These are phyloP conservation scores for Leccinellum rugosiceps DNA, from an alignment of 768 basidiomycete species.

Conservation along the genomic window DNA sequence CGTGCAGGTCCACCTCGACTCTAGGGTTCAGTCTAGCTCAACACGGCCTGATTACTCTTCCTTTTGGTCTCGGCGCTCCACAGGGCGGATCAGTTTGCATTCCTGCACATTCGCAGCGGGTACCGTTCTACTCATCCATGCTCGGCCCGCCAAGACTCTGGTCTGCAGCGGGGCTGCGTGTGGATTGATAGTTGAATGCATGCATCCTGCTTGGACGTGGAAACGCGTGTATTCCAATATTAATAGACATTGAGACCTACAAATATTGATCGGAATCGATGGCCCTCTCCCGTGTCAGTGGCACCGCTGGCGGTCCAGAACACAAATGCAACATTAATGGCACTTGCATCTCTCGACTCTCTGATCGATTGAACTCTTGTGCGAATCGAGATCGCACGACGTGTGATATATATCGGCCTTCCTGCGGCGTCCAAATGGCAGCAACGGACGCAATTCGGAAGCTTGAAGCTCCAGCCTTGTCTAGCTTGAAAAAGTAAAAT, in stretches of 20 bases:
- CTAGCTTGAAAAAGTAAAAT: conserved; percentile 17
- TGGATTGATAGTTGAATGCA: not conserved
- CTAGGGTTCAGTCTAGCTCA: conserved; percentile 1
- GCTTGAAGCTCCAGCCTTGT: not conserved
- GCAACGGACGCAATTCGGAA: not conserved
- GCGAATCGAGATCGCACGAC: not conserved
- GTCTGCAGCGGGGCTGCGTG: not conserved
- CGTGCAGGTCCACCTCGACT: conserved; percentile 7
- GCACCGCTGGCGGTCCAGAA: conserved; percentile 1
- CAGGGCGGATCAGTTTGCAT: conserved; percentile 10
- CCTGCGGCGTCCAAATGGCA: conserved; percentile 1
- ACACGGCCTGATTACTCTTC: not conserved
- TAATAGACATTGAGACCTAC: conserved; percentile 5
- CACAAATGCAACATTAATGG: not conserved
- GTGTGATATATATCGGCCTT: not conserved
- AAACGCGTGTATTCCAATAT: not conserved
- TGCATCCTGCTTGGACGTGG: not conserved
- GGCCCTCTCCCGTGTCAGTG: not conserved
- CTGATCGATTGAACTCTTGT: not conserved
- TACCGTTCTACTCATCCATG: not conserved
- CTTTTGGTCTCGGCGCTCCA: conserved; percentile 1
- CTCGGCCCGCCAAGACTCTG: not conserved
- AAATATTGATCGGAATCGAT: not conserved
- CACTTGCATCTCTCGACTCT: not conserved
- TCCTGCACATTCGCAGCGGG: not conserved